Percentiles rank a stretch among this genome's conserved stretches.
These are phyloP conservation scores for Botrytis medusae DNA, from an alignment of 2,329 filamentous ascomycete species.

Conservation along the genomic window DNA sequence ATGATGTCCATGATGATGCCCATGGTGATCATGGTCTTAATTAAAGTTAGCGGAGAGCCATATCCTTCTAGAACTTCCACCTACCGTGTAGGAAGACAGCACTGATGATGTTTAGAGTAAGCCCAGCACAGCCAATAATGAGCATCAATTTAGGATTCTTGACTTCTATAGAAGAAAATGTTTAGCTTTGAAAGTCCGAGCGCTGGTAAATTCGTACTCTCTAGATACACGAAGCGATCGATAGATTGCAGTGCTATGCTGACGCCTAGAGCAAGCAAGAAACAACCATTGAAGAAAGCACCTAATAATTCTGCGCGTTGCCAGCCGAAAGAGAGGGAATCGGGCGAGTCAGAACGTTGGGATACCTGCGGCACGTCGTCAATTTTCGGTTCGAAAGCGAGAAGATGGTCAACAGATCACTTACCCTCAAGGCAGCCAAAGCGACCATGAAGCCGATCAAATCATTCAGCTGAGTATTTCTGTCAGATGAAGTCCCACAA, in stretches of 20 bases:
- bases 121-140: constrained; percentile 66
- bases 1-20: constrained; percentile 15
- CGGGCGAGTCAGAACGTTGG: constrained; percentile 55
- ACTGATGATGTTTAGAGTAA: constrained; percentile 67
- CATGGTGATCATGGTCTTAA: constrained; percentile 27
- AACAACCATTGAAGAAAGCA: constrained; percentile 78
- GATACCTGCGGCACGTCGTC: constrained; percentile 50
- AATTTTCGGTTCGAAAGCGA: background rate
- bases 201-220: constrained; percentile 44
- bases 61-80: background rate
- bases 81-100: constrained; percentile 64
- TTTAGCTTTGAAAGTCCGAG: background rate
- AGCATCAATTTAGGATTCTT: constrained; percentile 65
- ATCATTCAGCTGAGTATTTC: constrained; percentile 60
- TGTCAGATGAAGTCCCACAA: constrained; percentile 15
- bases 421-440: constrained; percentile 61
- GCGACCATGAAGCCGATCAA: constrained; percentile 68
- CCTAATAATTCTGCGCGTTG: constrained; percentile 70
- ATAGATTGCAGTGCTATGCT: constrained; percentile 73
- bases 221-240: constrained; percentile 63
- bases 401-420: constrained; percentile 6
- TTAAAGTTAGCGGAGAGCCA: constrained; percentile 1
- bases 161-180: constrained; percentile 49
- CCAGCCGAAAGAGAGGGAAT: constrained; percentile 71
- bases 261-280: constrained; percentile 68